Evolutionary conservation across 306 rosid species (phyloP).

Genomic region (Crataegus laevigata): DNA sequence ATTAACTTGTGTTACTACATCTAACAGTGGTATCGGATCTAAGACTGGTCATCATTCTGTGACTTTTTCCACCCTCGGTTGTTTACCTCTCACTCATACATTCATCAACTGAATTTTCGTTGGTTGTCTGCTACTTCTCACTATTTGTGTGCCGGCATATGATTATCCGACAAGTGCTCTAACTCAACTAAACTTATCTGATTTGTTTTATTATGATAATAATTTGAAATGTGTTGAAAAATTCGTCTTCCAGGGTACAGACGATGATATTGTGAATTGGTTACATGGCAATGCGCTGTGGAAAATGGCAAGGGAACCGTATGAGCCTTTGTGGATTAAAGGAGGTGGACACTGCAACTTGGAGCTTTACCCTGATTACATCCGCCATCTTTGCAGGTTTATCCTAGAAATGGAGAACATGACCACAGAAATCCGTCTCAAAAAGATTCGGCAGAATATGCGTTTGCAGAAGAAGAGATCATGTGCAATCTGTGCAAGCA

Average conservation of each 20-base stretch:
- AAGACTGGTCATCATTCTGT: not conserved
- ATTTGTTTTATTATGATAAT: not conserved
- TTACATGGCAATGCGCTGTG: conserved; percentile 82
- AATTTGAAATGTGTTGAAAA: conserved; percentile 12
- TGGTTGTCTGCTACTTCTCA: not conserved
- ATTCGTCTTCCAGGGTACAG: conserved; percentile 70
- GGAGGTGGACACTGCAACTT: conserved; percentile 98
- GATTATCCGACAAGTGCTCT: not conserved
- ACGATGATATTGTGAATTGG: conserved; percentile 91
- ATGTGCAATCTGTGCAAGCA: not conserved
- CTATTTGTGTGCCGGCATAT: not conserved
- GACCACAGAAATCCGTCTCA: conserved; percentile 63
- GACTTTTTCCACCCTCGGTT: not conserved
- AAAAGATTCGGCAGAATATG: conserved; percentile 48
- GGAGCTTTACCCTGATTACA: conserved; percentile 97
- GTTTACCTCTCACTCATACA: not conserved
- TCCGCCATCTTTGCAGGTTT: conserved; percentile 73
- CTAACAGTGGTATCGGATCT: not conserved
- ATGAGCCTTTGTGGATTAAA: conserved; percentile 93
- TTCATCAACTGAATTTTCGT: not conserved
- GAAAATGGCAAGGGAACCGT: conserved; percentile 84
- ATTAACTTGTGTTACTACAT: not conserved
- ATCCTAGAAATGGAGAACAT: conserved; percentile 81
- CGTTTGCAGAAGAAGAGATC: conserved; percentile 26
- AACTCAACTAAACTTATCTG: not conserved